Evolutionary conservation across 2,329 filamentous ascomycete genomes (phyloP), one percentile per base, ranked within the genome.

Genomic region (Colletotrichum falcatum): DNA sequence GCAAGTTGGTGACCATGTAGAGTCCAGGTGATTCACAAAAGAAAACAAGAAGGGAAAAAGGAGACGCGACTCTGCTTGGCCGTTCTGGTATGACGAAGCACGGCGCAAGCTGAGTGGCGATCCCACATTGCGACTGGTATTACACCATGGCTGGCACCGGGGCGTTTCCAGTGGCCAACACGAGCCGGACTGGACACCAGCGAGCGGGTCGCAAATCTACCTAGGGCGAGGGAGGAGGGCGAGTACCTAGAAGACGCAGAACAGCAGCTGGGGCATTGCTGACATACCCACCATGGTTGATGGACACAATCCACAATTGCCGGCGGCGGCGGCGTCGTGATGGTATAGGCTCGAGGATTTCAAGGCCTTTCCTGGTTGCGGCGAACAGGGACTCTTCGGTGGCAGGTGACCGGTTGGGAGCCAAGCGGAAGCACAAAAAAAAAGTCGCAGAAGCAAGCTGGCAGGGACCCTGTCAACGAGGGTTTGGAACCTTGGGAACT

Each of bases 381-480:
- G 60, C 75, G 74, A 71, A 71, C 74, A 69, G 73, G 72, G 70
- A 75, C 74, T 77, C 72, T 60, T 74, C 75, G 74, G 74, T 71
- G 37, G 58, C 67, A 67, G 64, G 55, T 70, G 58, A 70, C 67
- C 62, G 58, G 48, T 51, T 59, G 42, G 65, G 61, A 53, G 23
- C 49, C 35, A 59, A 62, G 55, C 44, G 61, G 37, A 30, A 58
- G 26, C 51, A 46, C 58, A 56, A 39, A 39, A n/a, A 46, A 62
- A 56, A 39, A 39, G 35, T 23, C 30, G 55, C 42, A 58, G 59
- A 70, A 44, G 56, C 66, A 70, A 66, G 56, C 53, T 58, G 33
- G 37, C 33, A 51, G 16, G 61, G 53, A 23, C 51, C 33, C 35
- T 26, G 42, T 49, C 39, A 28, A 49, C 54, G 61, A 33, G 35